Evolutionary conservation across 1,284 basidiomycete species (phyloP), one percentile per base, ranked within the genome.

Genomic region (Marasmius fiardii): DNA sequence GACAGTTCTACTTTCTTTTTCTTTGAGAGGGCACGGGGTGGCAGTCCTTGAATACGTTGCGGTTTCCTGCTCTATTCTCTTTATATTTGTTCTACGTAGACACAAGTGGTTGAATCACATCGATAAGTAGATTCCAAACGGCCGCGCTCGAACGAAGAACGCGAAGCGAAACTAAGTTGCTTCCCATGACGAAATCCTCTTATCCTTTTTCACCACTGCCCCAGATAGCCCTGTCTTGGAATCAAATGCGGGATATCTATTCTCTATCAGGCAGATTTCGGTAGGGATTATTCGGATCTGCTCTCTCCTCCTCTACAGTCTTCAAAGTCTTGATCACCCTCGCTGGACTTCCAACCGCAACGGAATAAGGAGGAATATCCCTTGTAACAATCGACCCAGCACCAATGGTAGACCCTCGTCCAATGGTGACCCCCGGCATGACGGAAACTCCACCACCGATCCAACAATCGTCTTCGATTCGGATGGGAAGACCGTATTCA

Each of bases 391-490:
- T 59, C 14, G 55, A 56, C 4, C 63, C 64, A 1, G 64, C 64
- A 37, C 63, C 64, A n/a, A 64, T 52, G 11, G 61, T 63, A 20
- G 34, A 51, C 2, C 64, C 64, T 37, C 51, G 41, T n/a, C 64
- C 64, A 33, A 65, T 61, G 1, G 51, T 65, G 1, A 65, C 63
- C 2, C 63, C 63, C 1, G 64, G 57, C 7, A 61, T 53, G 12
- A 65, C 57, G 11, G 51, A 56, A 8, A 53, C 58, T 37, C 18
- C 45, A 4, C 60, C 63, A 18, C 62, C 64, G 43, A 65, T 58
- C 64, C 64, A 65, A 47, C 62, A 64, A 43, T 64, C 64, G 12
- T 64, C 56, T 3, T 21, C 43, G 10, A 65, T 60, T 12, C 55
- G 44, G 16, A 48, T 26, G 2, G 44, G 61, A 12, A 33, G 50